phyloP scores from a whole-genome alignment of 78 protist species.

The Bigelowiella natans region DNA sequence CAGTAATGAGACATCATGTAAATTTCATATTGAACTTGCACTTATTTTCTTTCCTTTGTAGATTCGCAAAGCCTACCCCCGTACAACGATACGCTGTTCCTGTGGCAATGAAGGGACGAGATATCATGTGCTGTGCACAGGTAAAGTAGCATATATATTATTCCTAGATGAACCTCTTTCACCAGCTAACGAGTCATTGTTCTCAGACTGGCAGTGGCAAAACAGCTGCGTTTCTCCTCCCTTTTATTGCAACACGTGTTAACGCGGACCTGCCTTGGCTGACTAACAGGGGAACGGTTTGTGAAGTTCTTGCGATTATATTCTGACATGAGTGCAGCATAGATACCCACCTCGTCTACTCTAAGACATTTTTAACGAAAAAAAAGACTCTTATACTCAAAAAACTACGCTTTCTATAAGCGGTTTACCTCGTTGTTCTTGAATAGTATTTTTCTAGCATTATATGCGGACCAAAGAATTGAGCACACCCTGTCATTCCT shows the following conservation, averaged over 20 bases:
- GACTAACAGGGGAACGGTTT: neutral
- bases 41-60: no score
- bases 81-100: constrained; percentile 90
- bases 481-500: no score
- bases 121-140: constrained; percentile 98
- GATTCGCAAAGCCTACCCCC: constrained; percentile 79
- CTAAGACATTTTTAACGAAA: no score
- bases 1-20: neutral
- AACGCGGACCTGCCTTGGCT: neutral
- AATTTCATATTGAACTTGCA: no score
- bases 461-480: no score
- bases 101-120: constrained; percentile 57
- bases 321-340: no score
- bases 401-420: no score
- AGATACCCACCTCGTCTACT: no score
- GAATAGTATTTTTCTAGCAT: no score
- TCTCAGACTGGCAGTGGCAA: constrained; percentile 90
- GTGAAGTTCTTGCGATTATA: no score
- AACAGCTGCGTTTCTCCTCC: constrained; percentile 86
- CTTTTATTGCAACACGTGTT: neutral
- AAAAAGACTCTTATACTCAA: no score
- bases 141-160: neutral
- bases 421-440: no score
- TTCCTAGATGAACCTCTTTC: neutral
- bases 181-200: neutral